phyloP scores from a whole-genome alignment of 345 rosid species.

The Limnanthes douglasii region DNA sequence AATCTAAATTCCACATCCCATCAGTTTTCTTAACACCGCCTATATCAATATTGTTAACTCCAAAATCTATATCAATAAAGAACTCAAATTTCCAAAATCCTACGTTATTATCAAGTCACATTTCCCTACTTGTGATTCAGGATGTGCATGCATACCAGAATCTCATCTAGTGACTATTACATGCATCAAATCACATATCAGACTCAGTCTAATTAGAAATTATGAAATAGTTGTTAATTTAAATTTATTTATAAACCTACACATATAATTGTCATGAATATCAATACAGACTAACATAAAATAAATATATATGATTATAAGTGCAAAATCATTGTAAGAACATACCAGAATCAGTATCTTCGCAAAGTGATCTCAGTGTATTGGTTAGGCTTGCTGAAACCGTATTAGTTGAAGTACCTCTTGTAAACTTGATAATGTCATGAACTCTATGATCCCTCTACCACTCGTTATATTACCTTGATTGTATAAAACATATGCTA shows the following conservation, averaged over 20 bases:
- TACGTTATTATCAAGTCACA: conserved; percentile 12
- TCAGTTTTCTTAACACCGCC: too few relatives aligned
- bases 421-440: conserved; percentile 18
- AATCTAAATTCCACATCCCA: too few relatives aligned
- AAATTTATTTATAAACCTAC: too few relatives aligned
- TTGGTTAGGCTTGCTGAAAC: conserved; percentile 78
- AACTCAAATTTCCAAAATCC: conserved; percentile 13
- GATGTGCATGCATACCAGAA: conserved; percentile 19
- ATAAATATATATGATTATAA: too few relatives aligned
- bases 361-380: conserved; percentile 49
- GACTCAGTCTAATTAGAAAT: too few relatives aligned
- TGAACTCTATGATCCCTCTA: conserved; percentile 31
- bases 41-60: too few relatives aligned
- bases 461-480: conserved; percentile 53
- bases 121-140: conserved; percentile 24
- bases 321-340: too few relatives aligned
- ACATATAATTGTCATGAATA: too few relatives aligned
- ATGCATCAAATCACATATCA: conserved; percentile 26
- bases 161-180: conserved; percentile 47
- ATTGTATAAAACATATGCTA: conserved; percentile 2
- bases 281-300: conserved; percentile 1
- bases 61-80: too few relatives aligned
- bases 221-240: too few relatives aligned
- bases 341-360: conserved; percentile 91
- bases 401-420: conserved; percentile 41